Evolutionary conservation across 768 basidiomycete species (phyloP), one percentile per base, ranked within the genome.

Genomic region (Terana coerulea): DNA sequence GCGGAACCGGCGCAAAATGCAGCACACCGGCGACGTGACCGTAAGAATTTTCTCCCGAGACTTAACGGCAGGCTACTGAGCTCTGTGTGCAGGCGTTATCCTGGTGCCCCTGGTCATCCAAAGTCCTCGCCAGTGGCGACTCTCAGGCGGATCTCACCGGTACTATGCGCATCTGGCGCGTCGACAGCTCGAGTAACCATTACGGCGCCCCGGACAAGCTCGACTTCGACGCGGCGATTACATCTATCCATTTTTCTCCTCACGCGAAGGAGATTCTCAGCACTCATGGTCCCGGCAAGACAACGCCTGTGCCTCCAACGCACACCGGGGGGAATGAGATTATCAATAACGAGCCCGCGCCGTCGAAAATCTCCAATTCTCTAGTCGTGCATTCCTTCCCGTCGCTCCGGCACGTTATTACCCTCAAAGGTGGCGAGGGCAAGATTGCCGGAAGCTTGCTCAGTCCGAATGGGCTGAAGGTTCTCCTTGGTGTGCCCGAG

Each of bases 251-350:
- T 47, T 91, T 83, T 64, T 88, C 90, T 14, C 80, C 84, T 3
- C 86, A 91, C 55, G 83, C 84, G 61, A 91, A 90, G 57, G 93
- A 95, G 61, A 68, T 97, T 30, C 68, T 95, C n/a, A 88, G 82
- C 36, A 88, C 90, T 2, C 89, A 93, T 59, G 90, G 80, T 2
- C 74, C 72, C 45, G 79, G 79, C 15, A 59, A 59, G 69, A 51
- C 64, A 64, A 44, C 61, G 54, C 52, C 39, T 41, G 56, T n/a
- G 17, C 57, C 53, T 46, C 22, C 39, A 43, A 22, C 43, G 47
- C 21, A 49, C 50, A 15, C 41, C 43, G 17, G 30, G 25, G 15
- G 46, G 25, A 9, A 19, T 24, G 36, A 47, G 30, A 7, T 54
- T 1, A 51, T 53, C 25, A 22, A 52, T 10, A 33, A 34, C 19